Conservation (phyloP, 108 stramenopile genomes). For the Cyclotella atomus region DNA sequence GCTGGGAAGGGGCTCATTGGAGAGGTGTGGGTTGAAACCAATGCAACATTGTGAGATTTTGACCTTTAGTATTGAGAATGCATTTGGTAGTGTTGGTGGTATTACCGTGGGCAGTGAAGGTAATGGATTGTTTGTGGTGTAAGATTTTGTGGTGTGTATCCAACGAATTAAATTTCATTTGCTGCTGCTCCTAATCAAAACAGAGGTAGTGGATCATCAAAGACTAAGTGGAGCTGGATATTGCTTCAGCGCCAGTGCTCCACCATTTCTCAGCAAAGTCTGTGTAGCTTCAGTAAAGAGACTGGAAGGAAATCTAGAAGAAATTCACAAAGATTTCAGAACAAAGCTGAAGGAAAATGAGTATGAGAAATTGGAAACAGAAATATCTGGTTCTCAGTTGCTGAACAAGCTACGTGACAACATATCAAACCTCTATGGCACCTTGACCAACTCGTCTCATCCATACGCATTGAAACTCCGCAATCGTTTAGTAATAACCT, state of each 20-base stretch:
- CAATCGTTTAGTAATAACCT: constrained; percentile 64
- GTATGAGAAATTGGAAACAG: neutral
- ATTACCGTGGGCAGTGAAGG: constrained; percentile 91
- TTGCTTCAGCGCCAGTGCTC: constrained; percentile 96
- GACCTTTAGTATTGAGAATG: constrained; percentile 91
- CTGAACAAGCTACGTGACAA: constrained; percentile 34
- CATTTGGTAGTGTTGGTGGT: constrained; percentile 95
- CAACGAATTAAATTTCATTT: neutral
- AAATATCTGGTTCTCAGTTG: constrained; percentile 30
- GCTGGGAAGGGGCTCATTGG: constrained; percentile 86
- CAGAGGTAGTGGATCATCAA: constrained; percentile 98
- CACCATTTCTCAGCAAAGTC: constrained; percentile 88
- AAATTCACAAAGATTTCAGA: constrained; percentile 5
- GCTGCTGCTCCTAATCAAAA: neutral
- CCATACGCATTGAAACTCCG: constrained; percentile 45
- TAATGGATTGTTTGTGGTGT: neutral
- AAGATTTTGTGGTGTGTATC: neutral
- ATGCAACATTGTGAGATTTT: constrained; percentile 92
- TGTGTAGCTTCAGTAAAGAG: constrained; percentile 35
- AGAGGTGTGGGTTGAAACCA: constrained; percentile 60
- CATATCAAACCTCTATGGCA: constrained; percentile 22
- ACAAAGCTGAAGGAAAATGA: neutral
- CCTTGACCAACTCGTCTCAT: constrained; percentile 43
- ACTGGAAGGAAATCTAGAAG: constrained; percentile 31
- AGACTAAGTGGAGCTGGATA: constrained; percentile 97